Evolutionary conservation across 192 early-diverging fungal species (phyloP), one percentile per base, ranked within the genome.

Genomic region (Mortierella alpina): DNA sequence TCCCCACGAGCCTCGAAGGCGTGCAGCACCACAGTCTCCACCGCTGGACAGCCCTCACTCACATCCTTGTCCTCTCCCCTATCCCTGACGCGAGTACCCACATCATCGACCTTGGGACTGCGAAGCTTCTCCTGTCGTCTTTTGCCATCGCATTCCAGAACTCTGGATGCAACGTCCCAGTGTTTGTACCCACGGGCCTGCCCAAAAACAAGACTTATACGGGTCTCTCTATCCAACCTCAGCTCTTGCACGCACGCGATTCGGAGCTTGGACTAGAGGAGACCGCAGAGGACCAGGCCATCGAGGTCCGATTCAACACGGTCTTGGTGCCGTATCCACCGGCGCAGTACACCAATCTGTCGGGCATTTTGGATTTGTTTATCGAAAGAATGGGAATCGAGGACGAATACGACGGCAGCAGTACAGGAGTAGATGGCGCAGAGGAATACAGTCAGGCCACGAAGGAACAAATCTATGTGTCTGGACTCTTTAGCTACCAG

Each of bases 121-220:
- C 91, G 14, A 92, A 92, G 57, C 51, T 86, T 0, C 68, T 92
- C 15, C 74, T 90, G 47, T 91, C 91, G 2, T 89, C 91, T n/a
- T 88, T 91, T 75, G 86, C 88, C 41, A 90, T 92, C 57, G 91
- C 91, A 0, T 85, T 91, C 50, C 88, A 88, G 49, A 92, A 91
- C 81, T 89, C 85, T 17, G 86, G 82, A 44, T 94, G 93, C 75
- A 86, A 85, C 67, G 78, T 91, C 52, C 90, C 90, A 10, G 85
- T 87, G 22, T 91, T 89, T 85, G 86, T 87, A 31, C 90, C 90
- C 17, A 81, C 73, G 12, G 83, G 83, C n/a, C 83, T 81, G 14
- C 14, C 75, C 46, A 52, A 57, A 23, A 84, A 50, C 63, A 71
- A 18, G 50, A 76, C 74, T 15, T 84, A 81, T 49, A 79, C 62